phyloP scores from a whole-genome alignment of 495 filamentous ascomycete species.

The Xylaria telfairii region DNA sequence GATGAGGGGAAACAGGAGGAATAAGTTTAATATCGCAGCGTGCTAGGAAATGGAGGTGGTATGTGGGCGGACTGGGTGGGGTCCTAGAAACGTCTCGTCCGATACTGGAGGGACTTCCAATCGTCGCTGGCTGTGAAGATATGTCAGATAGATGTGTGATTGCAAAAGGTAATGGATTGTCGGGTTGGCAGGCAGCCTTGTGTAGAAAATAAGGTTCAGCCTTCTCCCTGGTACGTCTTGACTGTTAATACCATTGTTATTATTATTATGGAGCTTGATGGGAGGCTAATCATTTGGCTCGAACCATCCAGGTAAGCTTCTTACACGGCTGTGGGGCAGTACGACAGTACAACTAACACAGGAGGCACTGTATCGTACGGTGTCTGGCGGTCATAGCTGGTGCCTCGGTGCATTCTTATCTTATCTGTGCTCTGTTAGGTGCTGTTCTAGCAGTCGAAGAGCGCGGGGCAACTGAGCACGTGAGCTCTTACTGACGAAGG shows the following conservation, averaged over 20 bases:
- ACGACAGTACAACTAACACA: background rate
- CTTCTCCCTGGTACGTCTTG: slow-evolving; percentile 4
- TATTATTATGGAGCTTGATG: background rate
- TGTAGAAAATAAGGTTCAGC: slow-evolving; percentile 6
- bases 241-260: background rate
- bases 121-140: background rate
- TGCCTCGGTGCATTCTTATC: background rate
- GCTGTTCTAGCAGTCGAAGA: background rate
- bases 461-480: slow-evolving; percentile 36
- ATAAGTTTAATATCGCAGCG: background rate
- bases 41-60: background rate
- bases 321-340: background rate
- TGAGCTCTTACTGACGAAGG: slow-evolving; percentile 22
- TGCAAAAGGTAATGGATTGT: slow-evolving; percentile 3
- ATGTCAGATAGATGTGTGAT: slow-evolving; percentile 1
- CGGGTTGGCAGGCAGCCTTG: slow-evolving; percentile 9
- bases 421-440: background rate
- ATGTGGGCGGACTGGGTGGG: background rate
- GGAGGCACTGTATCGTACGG: background rate
- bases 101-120: background rate
- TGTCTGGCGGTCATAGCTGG: background rate
- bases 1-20: slow-evolving; percentile 1
- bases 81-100: background rate
- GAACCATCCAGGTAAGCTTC: slow-evolving; percentile 10
- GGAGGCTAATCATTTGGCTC: background rate